Evolutionary conservation across 2,329 filamentous ascomycete species (phyloP), one percentile per base, ranked within the genome.

Genomic region (Phialocephala sp.): DNA sequence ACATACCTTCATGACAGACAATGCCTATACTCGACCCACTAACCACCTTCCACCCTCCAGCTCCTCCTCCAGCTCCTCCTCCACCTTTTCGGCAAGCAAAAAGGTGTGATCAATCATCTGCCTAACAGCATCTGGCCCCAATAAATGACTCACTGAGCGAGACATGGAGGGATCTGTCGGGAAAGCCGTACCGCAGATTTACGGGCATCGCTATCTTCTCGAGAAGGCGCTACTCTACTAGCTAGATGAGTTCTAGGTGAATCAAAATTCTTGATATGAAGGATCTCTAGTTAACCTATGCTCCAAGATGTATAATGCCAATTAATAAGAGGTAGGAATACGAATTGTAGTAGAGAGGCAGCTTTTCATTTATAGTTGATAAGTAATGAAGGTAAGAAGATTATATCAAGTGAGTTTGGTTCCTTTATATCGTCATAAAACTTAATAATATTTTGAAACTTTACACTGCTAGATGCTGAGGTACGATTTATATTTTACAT

Each of bases 61-160:
- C 41, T 15, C 32, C n/a, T n/a, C n/a, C 36, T 18, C 20, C 6
- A 60, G n/a, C 43, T 60, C 58, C 24, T 22, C 41, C 59, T 50
- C 45, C 6, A 50, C 45, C n/a, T n/a, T 50, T 11, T 50, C 45
- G 2, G 4, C 43, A 11, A 50, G 45, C 45, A 22, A 9, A 24
- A 50, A 22, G 6, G 6, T n/a, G 22, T 50, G 45, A 50, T 50
- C 45, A 50, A 50, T 24, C 1, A 22, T 45, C n/a, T 22, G 27
- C 27, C n/a, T 20, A n/a, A n/a, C 11, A 50, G n/a, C n/a, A n/a
- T 32, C 27, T 32, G 6, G 27, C 27, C 27, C 6, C 6, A 32
- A 32, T 32, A 3, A 32, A 32, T 32, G 27, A 32, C 27, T 32
- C 27, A 32, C 27, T 32, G 6, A 32, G 27, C 27, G 27, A 32